These are phyloP conservation scores for Allomyces javanicus DNA, from an alignment of 192 early-diverging fungal genomes.

Conservation along the genomic window DNA sequence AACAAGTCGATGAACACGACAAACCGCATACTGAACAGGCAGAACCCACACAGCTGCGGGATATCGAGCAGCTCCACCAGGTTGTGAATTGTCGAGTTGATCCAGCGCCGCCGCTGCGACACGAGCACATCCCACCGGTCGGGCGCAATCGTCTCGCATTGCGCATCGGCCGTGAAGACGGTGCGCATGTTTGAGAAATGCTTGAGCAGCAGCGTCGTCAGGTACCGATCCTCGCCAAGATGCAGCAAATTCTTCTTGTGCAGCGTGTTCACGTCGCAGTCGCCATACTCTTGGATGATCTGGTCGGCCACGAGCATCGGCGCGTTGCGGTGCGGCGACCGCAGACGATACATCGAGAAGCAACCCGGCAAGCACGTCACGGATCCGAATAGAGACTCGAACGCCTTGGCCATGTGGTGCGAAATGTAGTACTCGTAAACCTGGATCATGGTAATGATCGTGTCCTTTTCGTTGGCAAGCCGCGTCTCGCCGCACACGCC, in stretches of 20 bases:
- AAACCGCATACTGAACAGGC: slow-evolving; percentile 95
- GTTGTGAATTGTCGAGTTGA: slow-evolving; percentile 97
- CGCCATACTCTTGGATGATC: slow-evolving; percentile 69
- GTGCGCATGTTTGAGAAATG: slow-evolving; percentile 89
- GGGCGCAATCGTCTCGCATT: slow-evolving; percentile 75
- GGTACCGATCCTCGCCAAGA: slow-evolving; percentile 90
- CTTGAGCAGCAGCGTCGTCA: slow-evolving; percentile 92
- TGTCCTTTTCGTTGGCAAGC: slow-evolving; percentile 70
- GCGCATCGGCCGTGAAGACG: slow-evolving; percentile 78
- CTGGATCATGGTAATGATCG: slow-evolving; percentile 92
- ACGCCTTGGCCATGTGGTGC: slow-evolving; percentile 81
- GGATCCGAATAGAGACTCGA: slow-evolving; percentile 59
- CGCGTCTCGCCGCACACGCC: slow-evolving; percentile 90
- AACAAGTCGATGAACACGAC: slow-evolving; percentile 85
- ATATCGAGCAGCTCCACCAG: slow-evolving; percentile 71
- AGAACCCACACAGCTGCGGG: slow-evolving; percentile 84
- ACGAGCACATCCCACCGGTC: slow-evolving; percentile 73
- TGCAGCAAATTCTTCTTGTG: slow-evolving; percentile 94
- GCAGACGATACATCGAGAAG: slow-evolving; percentile 70
- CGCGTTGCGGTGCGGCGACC: slow-evolving; percentile 37
- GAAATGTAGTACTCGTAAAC: slow-evolving; percentile 85
- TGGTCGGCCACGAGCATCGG: slow-evolving; percentile 64
- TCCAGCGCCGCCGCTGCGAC: slow-evolving; percentile 94
- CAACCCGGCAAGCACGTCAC: slow-evolving; percentile 69
- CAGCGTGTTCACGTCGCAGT: slow-evolving; percentile 80